phyloP scores from a whole-genome alignment of 164 flowering plant species.

The Vitis labrusca region DNA sequence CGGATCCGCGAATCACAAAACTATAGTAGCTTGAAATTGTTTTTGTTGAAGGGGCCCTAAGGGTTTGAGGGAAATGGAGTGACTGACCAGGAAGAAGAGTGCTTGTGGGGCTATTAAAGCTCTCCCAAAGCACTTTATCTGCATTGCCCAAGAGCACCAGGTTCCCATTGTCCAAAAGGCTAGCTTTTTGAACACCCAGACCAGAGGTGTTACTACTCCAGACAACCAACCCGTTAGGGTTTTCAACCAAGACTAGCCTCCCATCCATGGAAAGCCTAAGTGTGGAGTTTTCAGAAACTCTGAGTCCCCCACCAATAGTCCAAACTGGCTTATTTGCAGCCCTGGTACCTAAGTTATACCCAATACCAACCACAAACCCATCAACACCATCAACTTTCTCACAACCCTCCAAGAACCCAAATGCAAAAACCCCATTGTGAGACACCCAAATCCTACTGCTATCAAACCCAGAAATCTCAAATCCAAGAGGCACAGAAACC shows the following conservation, averaged over 20 bases:
- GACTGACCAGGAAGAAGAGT: conserved; percentile 57
- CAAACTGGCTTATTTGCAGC: conserved; percentile 46
- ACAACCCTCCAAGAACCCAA: conserved; percentile 42
- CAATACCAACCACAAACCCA: conserved; percentile 43
- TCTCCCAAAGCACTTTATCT: conserved; percentile 45
- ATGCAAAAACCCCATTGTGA: conserved; percentile 54
- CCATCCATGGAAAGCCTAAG: conserved; percentile 49
- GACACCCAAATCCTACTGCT: conserved; percentile 43
- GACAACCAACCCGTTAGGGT: conserved; percentile 28
- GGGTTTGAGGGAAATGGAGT: conserved; percentile 39
- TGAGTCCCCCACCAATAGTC: conserved; percentile 51
- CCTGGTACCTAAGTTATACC: conserved; percentile 38
- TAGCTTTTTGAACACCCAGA: conserved; percentile 47
- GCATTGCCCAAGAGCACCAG: conserved; percentile 34
- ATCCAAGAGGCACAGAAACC: conserved; percentile 44
- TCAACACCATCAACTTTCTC: conserved; percentile 27
- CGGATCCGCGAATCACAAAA: conserved; percentile 31
- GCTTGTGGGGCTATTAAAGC: conserved; percentile 51
- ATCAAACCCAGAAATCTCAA: conserved; percentile 41
- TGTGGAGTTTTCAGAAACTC: conserved; percentile 47
- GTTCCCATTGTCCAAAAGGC: conserved; percentile 49
- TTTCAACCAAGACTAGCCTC: conserved; percentile 37
- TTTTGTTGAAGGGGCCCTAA: conserved; percentile 45
- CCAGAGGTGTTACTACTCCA: conserved; percentile 53
- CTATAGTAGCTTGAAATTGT: conserved; percentile 43